These are phyloP conservation scores for Royoungia palumana DNA, from an alignment of 768 basidiomycete species.

Conservation along the genomic window DNA sequence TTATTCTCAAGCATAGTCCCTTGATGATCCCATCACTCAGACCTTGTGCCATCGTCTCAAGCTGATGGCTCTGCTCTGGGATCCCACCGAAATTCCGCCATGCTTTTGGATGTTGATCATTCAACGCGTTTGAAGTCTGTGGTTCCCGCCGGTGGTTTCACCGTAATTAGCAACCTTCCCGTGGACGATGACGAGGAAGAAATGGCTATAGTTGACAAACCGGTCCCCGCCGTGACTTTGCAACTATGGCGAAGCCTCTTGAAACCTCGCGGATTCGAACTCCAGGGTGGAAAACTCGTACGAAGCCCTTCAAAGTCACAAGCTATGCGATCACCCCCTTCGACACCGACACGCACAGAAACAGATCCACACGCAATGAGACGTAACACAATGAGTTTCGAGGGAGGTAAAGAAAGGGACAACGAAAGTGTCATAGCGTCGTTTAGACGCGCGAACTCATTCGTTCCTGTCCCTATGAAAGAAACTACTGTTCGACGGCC, in stretches of 20 bases:
- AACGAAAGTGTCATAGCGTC: constrained; percentile 48
- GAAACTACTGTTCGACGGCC: constrained; percentile 36
- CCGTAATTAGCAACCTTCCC: constrained; percentile 19
- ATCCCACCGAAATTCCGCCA: constrained; percentile 12
- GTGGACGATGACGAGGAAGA: constrained; percentile 45
- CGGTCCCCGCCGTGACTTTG: constrained; percentile 59
- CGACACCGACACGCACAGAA: constrained; percentile 15
- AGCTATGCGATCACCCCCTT: constrained; percentile 17
- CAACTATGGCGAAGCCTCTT: constrained; percentile 72
- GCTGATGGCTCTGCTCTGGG: constrained; percentile 15
- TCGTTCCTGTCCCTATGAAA: constrained; percentile 47
- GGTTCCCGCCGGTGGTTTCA: constrained; percentile 15
- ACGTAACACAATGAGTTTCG: neutral
- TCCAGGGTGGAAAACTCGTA: constrained; percentile 54
- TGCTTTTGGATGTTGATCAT: constrained; percentile 12
- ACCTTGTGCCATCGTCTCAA: constrained; percentile 5
- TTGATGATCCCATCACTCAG: constrained; percentile 7
- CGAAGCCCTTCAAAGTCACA: constrained; percentile 56
- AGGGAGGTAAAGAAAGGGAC: constrained; percentile 15
- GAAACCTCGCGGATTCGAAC: constrained; percentile 61
- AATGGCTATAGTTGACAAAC: constrained; percentile 53
- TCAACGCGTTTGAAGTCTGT: constrained; percentile 17
- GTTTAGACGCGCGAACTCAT: constrained; percentile 64
- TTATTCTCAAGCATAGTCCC: neutral
- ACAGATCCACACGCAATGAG: neutral